Conservation (phyloP, 129 eudicot genomes). For the Arctium minus region DNA sequence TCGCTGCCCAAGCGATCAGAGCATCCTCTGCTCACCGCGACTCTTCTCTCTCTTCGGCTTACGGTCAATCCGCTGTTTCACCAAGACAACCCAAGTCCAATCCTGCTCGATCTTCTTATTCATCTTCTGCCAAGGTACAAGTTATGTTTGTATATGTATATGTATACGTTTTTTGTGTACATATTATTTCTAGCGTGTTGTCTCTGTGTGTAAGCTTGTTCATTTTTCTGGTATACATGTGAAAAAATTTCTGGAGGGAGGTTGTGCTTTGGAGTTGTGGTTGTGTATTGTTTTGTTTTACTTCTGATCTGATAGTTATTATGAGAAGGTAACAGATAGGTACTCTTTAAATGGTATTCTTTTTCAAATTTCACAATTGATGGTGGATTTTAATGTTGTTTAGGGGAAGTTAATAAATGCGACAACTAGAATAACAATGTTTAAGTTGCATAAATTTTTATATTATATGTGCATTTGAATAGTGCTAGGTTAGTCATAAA, state of each 20-base stretch:
- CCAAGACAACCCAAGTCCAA: slow-evolving; percentile 33
- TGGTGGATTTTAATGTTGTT: neutral
- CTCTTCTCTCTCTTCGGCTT: slow-evolving; percentile 78
- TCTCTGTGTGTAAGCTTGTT: neutral
- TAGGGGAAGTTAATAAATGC: neutral
- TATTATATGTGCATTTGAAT: neutral
- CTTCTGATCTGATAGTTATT: slow-evolving; percentile 1
- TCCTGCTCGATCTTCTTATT: slow-evolving; percentile 30
- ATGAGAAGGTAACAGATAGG: neutral
- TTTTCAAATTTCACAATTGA: neutral
- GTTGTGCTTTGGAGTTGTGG: neutral
- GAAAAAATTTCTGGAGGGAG: neutral
- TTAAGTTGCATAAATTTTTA: neutral
- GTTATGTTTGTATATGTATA: neutral
- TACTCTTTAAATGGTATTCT: neutral
- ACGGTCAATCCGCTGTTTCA: slow-evolving; percentile 53
- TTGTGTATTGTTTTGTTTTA: neutral
- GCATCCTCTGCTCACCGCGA: slow-evolving; percentile 76
- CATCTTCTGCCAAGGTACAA: slow-evolving; percentile 44
- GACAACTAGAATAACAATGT: neutral
- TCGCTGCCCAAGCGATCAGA: slow-evolving; percentile 71
- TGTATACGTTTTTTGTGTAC: neutral
- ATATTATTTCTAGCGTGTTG: neutral
- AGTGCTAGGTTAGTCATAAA: neutral
- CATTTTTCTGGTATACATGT: neutral